A percentile compares a stretch with the other conserved stretches of the same genome.
Conservation (phyloP, 2,329 filamentous ascomycete species). For the Hypoxylon sp. region DNA sequence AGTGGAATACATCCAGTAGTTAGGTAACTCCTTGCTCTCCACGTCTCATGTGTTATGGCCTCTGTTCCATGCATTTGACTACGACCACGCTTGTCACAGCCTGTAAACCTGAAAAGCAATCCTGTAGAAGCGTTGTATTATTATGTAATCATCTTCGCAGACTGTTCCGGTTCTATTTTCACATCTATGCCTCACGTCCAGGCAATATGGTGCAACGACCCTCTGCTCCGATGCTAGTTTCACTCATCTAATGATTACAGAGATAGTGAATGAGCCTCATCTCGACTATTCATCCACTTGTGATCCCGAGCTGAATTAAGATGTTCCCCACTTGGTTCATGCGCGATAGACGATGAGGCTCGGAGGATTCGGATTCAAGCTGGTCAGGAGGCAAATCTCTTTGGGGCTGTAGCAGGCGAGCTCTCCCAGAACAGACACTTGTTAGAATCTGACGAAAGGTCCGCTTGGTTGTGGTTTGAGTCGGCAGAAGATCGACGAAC, state of each 20-base stretch:
- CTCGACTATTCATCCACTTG: slow-evolving; percentile 8
- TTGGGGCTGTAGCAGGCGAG: slow-evolving; percentile 16
- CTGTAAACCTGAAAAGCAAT: background rate
- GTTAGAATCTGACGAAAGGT: slow-evolving; percentile 23
- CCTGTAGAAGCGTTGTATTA: slow-evolving; percentile 4
- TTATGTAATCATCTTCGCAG: slow-evolving; percentile 20
- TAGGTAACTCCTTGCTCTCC: background rate
- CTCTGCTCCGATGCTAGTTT: slow-evolving; percentile 15
- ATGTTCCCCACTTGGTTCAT: slow-evolving; percentile 9
- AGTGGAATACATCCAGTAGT: background rate
- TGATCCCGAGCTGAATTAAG: slow-evolving; percentile 10
- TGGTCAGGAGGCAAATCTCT: background rate
- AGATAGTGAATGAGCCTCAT: slow-evolving; percentile 29
- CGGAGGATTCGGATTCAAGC: background rate
- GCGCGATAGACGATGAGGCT: background rate
- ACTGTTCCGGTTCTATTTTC: slow-evolving; percentile 21
- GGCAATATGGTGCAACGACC: slow-evolving; percentile 22
- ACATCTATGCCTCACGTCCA: slow-evolving; percentile 21
- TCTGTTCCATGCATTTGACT: background rate
- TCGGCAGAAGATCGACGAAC: slow-evolving; percentile 38
- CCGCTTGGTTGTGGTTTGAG: slow-evolving; percentile 21
- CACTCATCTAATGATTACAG: slow-evolving; percentile 16
- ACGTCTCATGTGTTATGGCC: background rate
- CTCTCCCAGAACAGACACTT: slow-evolving; percentile 36
- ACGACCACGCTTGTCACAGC: background rate